Conservation (phyloP, 2,329 filamentous ascomycete species). For the Akanthomyces dipterigenus region DNA sequence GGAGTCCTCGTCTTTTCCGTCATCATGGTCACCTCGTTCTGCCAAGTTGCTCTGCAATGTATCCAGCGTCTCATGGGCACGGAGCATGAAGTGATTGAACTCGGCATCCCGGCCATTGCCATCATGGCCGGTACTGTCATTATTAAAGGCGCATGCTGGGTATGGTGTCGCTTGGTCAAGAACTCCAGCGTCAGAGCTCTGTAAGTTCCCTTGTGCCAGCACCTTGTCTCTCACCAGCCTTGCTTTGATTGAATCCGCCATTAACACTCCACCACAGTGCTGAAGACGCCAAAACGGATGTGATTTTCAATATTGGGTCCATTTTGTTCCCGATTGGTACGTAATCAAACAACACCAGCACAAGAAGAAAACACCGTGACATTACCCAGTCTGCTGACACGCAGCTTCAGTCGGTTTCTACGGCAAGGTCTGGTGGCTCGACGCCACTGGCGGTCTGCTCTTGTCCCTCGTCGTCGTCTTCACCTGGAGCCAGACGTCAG, state of each 20-base stretch:
- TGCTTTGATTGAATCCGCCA: constrained; percentile 15
- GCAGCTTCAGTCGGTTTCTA: constrained; percentile 57
- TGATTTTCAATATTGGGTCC: constrained; percentile 85
- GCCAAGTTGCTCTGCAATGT: constrained; percentile 68
- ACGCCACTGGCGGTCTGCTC: constrained; percentile 69
- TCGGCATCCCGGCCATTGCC: constrained; percentile 63
- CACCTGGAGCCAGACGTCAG: constrained; percentile 69
- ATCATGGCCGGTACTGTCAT: constrained; percentile 80
- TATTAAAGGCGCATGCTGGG: constrained; percentile 75
- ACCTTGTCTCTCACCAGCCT: neutral
- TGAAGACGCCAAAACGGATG: constrained; percentile 58
- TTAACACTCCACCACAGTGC: constrained; percentile 26
- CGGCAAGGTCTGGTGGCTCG: constrained; percentile 74
- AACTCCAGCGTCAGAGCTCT: constrained; percentile 83
- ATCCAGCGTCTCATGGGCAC: constrained; percentile 53
- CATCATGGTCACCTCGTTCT: constrained; percentile 81
- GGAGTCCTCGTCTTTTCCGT: constrained; percentile 77
- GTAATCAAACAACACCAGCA: constrained; percentile 16
- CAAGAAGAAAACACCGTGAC: neutral
- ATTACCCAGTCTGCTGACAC: neutral
- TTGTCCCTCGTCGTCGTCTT: constrained; percentile 74
- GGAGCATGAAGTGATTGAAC: constrained; percentile 63
- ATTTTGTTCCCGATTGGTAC: constrained; percentile 74
- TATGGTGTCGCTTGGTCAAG: constrained; percentile 80
- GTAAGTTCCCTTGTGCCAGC: constrained; percentile 27